Evolutionary conservation across 768 basidiomycete genomes (phyloP), one percentile per base, ranked within the genome.

Genomic region (Punctularia strigosozonata): DNA sequence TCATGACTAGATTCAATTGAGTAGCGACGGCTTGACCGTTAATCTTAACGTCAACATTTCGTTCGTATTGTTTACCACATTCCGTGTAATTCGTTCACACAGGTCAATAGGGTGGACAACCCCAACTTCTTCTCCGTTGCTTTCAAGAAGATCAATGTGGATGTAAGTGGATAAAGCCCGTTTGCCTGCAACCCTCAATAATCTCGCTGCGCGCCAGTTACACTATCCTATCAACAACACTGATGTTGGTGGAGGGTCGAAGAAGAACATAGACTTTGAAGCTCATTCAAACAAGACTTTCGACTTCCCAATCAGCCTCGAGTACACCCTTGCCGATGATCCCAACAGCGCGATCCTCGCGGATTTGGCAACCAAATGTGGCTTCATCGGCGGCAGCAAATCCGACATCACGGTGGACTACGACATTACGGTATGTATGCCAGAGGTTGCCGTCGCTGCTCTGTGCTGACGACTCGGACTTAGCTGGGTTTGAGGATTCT

Each of bases 51-150:
- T 84, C n/a, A 67, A 75, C 46, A 75, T 86, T 46, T 65, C 70
- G 81, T 84, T 47, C 40, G 79, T 55, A 18, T 39, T 33, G 31
- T 36, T 44, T 20, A 17, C 43, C 54, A 25, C 48, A 32, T 41
- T 34, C 13, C 10, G 8, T 19, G 18, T 8, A 10, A 19, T 8
- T 8, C 10, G 33, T 12, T 34, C 19, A 10, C 18, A 12, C 10
- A 10, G 12, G 18, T 28, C 26, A 21, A 40, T 47, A 89, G 85
- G 21, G 80, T 88, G 39, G 62, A 62, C 51, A 90, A 90, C 50
- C 87, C 86, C 21, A 89, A 89, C 54, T 86, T 74, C 58, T 86
- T 90, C 52, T 57, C 69, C 6, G 78, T 82, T 7, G 66, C 65
- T 15, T 69, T 90, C 55, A 68, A 69, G 38, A 68, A 69, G 41